These are phyloP conservation scores for Pilasporangium apinafurcum DNA, from an alignment of 352 stramenopile species.

Conservation along the genomic window DNA sequence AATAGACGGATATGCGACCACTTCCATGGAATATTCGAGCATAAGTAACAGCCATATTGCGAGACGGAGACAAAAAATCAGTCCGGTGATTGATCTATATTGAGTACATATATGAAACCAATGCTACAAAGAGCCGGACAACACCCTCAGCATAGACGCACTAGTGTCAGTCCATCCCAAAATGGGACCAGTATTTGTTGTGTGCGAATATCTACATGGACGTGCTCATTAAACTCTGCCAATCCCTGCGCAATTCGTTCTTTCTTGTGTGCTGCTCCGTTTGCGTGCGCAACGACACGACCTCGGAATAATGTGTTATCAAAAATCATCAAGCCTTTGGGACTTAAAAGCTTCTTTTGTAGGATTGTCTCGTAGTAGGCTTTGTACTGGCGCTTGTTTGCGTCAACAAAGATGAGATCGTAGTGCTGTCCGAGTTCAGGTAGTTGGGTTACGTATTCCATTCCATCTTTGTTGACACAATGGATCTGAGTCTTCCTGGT, in stretches of 20 bases:
- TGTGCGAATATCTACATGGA: slow-evolving; percentile 68
- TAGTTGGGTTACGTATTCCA: slow-evolving; percentile 28
- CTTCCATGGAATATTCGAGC: too few relatives aligned
- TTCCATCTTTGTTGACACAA: slow-evolving; percentile 27
- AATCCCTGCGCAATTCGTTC: slow-evolving; percentile 59
- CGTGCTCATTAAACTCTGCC: slow-evolving; percentile 85
- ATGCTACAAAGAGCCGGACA: too few relatives aligned
- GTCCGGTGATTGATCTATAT: too few relatives aligned
- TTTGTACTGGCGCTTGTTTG: slow-evolving; percentile 89
- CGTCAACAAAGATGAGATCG: slow-evolving; percentile 94
- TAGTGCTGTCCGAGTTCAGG: slow-evolving; percentile 35
- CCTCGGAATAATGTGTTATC: slow-evolving; percentile 94
- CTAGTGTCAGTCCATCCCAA: slow-evolving; percentile 86
- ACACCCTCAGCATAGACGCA: too few relatives aligned
- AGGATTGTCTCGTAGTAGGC: slow-evolving; percentile 84
- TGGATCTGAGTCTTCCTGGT: slow-evolving; percentile 24
- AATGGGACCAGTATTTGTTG: slow-evolving; percentile 86
- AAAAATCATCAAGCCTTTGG: slow-evolving; percentile 78
- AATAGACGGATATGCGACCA: too few relatives aligned
- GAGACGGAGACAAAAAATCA: too few relatives aligned
- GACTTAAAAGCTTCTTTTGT: slow-evolving; percentile 60
- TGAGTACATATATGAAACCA: too few relatives aligned
- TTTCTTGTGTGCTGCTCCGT: slow-evolving; percentile 31
- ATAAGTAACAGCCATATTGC: too few relatives aligned
- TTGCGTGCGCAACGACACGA: slow-evolving; percentile 68